Evolutionary conservation across 2,329 filamentous ascomycete genomes (phyloP).

Genomic region (Aplosporella prunicola): DNA sequence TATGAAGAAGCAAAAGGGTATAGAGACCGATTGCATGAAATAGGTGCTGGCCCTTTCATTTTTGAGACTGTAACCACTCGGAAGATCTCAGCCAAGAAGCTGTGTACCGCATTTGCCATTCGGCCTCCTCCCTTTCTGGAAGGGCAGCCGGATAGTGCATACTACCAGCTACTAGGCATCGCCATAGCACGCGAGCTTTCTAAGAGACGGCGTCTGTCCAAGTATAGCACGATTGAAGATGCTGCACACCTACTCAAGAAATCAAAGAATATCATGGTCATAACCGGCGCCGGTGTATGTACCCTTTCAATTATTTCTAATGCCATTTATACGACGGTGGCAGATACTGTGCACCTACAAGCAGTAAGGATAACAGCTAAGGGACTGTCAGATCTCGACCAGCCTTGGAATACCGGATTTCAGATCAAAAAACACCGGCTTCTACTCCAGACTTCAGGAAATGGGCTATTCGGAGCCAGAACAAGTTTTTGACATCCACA

Average conservation of each 20-base stretch:
- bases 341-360: no score
- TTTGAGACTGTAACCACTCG: constrained; percentile 59
- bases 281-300: constrained; percentile 70
- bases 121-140: constrained; percentile 65
- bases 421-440: constrained; percentile 81
- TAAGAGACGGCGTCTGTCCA: constrained; percentile 67
- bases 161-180: constrained; percentile 64
- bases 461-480: constrained; percentile 76
- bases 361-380: no score
- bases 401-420: constrained; percentile 96
- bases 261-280: constrained; percentile 76
- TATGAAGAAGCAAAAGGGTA: constrained; percentile 53
- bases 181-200: constrained; percentile 72
- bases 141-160: constrained; percentile 61
- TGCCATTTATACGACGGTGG: no score
- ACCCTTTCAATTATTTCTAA: neutral
- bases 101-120: constrained; percentile 80
- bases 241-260: constrained; percentile 66
- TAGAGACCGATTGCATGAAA: constrained; percentile 60
- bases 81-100: constrained; percentile 65
- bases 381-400: constrained; percentile 80
- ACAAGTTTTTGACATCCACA: constrained; percentile 84
- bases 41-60: constrained; percentile 73
- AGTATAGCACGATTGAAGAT: constrained; percentile 82
- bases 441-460: constrained; percentile 76